Evolutionary conservation across 228 moss, liverwort and hornwort genomes (phyloP).

Genomic region (Sphagnum magellanicum): DNA sequence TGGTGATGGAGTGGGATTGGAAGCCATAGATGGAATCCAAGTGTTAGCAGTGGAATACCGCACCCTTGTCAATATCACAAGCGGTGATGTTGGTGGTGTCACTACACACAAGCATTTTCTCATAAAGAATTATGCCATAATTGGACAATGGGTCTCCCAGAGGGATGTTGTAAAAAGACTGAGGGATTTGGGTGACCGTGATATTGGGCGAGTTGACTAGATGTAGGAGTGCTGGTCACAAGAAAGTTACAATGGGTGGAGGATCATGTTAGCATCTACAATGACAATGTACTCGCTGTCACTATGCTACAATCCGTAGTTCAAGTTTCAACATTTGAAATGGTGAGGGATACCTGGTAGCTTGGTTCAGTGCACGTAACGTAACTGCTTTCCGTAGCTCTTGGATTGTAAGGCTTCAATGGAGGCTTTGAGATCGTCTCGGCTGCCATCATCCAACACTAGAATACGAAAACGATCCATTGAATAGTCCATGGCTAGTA

Average conservation of each 20-base stretch:
- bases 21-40: conserved; percentile 29
- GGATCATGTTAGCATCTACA: conserved; percentile 54
- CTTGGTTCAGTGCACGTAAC: conserved; percentile 14
- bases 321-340: conserved; percentile 57
- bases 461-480: conserved; percentile 32
- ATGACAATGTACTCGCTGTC: conserved; percentile 30
- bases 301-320: conserved; percentile 31
- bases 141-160: conserved; percentile 37
- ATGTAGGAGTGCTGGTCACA: conserved; percentile 14
- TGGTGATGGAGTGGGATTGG: conserved; percentile 38
- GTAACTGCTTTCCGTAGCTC: conserved; percentile 9
- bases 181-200: conserved; percentile 35
- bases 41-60: conserved; percentile 14
- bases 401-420: conserved; percentile 21
- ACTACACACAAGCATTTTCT: conserved; percentile 16
- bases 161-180: conserved; percentile 43
- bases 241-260: conserved; percentile 13
- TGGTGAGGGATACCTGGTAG: conserved; percentile 34
- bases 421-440: conserved; percentile 34
- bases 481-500: conserved; percentile 37
- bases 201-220: conserved; percentile 23
- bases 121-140: conserved; percentile 20
- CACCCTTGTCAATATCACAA: conserved; percentile 15
- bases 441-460: conserved; percentile 39
- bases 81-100: conserved; percentile 17